Evolutionary conservation across 192 early-diverging fungal species (phyloP), one percentile per base, ranked within the genome.

Genomic region (Haplosporangium gracile): DNA sequence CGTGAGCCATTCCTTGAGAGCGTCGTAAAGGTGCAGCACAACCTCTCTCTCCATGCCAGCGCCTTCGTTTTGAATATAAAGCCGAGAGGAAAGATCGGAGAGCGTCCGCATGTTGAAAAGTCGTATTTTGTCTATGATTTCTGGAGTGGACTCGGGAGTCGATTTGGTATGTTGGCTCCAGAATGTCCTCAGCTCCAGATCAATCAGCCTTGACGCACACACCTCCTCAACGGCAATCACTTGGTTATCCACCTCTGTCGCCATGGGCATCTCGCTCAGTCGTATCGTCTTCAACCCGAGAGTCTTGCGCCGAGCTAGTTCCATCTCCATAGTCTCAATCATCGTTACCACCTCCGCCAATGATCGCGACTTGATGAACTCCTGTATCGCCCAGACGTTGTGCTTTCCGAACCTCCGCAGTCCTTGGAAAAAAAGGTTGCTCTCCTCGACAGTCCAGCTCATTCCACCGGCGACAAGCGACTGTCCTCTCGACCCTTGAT

Each of bases 311-410:
- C 78, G 74, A 16, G 36, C 74, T 32, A 85, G 5, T n/a, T 85
- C 83, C 16, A 51, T 65, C 70, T 85, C 83, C 83, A 85, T 80
- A 6, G 69, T 45, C 39, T 80, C 78, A 3, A 85, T 74, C 78
- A 85, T 85, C 11, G 78, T 55, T 29, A 80, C 78, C n/a, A 85
- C 70, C 36, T 85, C 83, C 10, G 83, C 83, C 49, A 85, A 47
- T 5, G 83, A 80, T 16, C 83, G 74, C 3, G 74, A 77, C 40
- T 71, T 76, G 60, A 85, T 29, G 26, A 80, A 75, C 55, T 80
- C 83, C 68, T 77, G 60, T 9, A 85, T 77, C 7, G 83, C 83
- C 83, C 83, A 85, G 16, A 85, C 70, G 24, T 85, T 85, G 45
- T 85, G 83, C 40, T 77, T 85, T 11, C 83, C 83, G 40, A 85